Percentiles rank a stretch among this genome's conserved stretches.
These are phyloP conservation scores for Lichina pygmaea DNA, from an alignment of 495 filamentous ascomycete genomes.

Conservation along the genomic window DNA sequence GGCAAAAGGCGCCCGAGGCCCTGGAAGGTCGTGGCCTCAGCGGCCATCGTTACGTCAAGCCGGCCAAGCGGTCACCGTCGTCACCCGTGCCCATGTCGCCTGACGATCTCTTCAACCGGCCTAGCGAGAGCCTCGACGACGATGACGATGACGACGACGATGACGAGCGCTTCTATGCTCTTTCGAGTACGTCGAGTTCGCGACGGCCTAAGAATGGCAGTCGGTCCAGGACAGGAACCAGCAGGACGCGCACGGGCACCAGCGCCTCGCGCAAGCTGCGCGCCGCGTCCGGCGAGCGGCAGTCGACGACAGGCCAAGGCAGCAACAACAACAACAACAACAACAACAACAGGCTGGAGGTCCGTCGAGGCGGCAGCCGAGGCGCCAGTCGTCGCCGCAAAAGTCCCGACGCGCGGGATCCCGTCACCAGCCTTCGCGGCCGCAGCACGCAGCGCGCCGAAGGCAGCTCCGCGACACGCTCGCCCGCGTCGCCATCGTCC, in stretches of 20 bases:
- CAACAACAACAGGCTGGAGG: conserved; percentile 3
- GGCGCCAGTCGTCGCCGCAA: conserved; percentile 7
- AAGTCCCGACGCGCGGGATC: conserved; percentile 4
- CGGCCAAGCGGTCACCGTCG: conserved; percentile 67
- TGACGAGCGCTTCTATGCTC: conserved; percentile 4
- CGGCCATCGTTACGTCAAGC: conserved; percentile 39
- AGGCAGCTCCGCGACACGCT: not conserved
- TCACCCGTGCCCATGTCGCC: conserved; percentile 84
- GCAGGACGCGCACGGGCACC: not conserved
- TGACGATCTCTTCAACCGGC: conserved; percentile 27
- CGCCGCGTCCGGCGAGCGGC: not conserved
- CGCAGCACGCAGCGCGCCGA: conserved; percentile 1
- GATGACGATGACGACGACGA: conserved; percentile 12
- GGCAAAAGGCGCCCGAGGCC: conserved; percentile 21
- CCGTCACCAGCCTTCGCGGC: not conserved
- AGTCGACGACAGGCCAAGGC: not conserved
- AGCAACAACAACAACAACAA: conserved; percentile 7
- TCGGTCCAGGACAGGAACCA: not conserved
- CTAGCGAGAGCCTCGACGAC: conserved; percentile 17
- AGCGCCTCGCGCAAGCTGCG: not conserved
- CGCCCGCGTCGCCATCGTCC: conserved; percentile 2
- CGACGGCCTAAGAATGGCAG: not conserved
- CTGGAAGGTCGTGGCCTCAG: conserved; percentile 43
- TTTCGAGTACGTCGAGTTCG: conserved; percentile 1
- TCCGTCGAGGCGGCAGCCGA: conserved; percentile 1